Base-by-base conservation (phyloP, 179 eudicot genomes). In the Vitellaria paradoxa region DNA sequence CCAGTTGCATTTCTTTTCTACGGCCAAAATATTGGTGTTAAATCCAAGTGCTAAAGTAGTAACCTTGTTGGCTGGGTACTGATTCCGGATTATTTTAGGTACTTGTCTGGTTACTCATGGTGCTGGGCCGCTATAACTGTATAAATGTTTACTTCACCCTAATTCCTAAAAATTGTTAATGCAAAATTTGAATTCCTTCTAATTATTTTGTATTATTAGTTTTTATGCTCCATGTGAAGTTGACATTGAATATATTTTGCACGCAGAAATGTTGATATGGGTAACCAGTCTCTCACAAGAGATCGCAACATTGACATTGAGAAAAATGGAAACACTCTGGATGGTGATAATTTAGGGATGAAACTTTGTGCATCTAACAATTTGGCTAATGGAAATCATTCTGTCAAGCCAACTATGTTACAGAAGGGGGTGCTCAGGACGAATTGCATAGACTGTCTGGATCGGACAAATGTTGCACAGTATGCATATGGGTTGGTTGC, bases 391-490 rank as follows among this genome's bases (percentile, higher is more conserved):
- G 88, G 82, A 59, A 81, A 75, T 67, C 47, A 70, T 72, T 59
- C 70, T 75, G 81, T 75, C 77, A 90, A 81, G 80, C 86, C 81
- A 68, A 84, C 87, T 68, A 82, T 78, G 85, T 81, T 91, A 71
- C 98, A 94, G 82, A 89, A 79, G 73, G 98, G 98, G 6, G 94
- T 94, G 52, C 83, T 94, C 20, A 87, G 98, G 80, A 94, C 98
- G 42, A 94, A 94, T 80, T 94, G 98, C 88, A 92, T 94, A 80
- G 98, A 94, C 66, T 94, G 98, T 85, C 82, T 94, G 73, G 98
- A 94, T 87, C 87, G 98, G 53, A 94, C 98, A 72, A 94, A 94
- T 86, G 98, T 94, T 77, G 98, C 98, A 10, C 98, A 94, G 56
- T 94, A 89, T 86, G 96, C 98, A n/a, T 94, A 88, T 85, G 98